A percentile compares a stretch with the other conserved stretches of the same genome.
Conservation (phyloP, 192 early-diverging fungal species). For the Podila minutissima region DNA sequence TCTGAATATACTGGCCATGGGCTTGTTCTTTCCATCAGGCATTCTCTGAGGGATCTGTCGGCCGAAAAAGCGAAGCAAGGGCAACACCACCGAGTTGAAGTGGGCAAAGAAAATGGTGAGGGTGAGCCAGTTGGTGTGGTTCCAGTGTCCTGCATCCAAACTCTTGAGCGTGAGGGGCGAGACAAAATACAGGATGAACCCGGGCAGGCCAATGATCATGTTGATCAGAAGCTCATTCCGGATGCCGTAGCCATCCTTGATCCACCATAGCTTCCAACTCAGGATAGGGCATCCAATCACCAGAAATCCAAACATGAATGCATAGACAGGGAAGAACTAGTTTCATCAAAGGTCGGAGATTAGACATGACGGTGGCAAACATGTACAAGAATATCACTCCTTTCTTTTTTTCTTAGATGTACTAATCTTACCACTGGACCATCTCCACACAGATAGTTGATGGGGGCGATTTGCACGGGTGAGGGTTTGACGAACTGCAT, state of each 20-base stretch:
- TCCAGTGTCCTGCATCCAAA: conserved; percentile 39
- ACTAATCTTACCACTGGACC: conserved; percentile 30
- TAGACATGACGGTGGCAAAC: neutral
- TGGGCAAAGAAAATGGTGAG: conserved; percentile 34
- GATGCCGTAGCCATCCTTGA: conserved; percentile 51
- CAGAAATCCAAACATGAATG: conserved; percentile 33
- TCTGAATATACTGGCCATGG: conserved; percentile 23
- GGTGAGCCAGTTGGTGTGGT: conserved; percentile 45
- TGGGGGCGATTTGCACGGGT: conserved; percentile 35
- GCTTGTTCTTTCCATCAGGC: neutral
- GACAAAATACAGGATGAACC: conserved; percentile 41
- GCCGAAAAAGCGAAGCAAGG: conserved; percentile 32
- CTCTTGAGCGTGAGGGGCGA: conserved; percentile 34
- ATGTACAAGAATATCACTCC: neutral
- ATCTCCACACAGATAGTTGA: conserved; percentile 35
- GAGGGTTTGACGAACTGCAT: conserved; percentile 48
- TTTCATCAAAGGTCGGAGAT: neutral
- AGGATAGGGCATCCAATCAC: conserved; percentile 30
- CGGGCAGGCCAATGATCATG: conserved; percentile 38
- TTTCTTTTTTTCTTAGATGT: neutral
- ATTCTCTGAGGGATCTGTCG: conserved; percentile 29
- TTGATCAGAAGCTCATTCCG: conserved; percentile 42
- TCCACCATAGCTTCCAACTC: conserved; percentile 41
- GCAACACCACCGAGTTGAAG: conserved; percentile 38
- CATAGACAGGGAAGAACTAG: conserved; percentile 47